Evolutionary conservation across 768 basidiomycete genomes (phyloP).

Genomic region (Erythrobasidium yunnanense): DNA sequence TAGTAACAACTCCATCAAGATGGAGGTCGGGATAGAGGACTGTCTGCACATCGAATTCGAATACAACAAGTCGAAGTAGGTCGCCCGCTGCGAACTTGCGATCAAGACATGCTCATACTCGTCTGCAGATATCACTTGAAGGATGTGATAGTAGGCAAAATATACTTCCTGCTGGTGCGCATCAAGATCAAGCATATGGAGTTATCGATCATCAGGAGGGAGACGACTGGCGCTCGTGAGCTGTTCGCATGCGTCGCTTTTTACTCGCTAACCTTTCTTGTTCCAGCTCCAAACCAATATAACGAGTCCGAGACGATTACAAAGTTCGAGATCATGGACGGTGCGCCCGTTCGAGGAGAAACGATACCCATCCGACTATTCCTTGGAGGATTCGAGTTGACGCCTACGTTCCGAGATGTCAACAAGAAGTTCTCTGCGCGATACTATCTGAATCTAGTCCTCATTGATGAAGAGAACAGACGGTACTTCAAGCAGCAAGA

Average conservation of each 20-base stretch:
- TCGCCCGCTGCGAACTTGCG: constrained; percentile 23
- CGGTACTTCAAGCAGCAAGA: constrained; percentile 97
- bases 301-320: constrained; percentile 99
- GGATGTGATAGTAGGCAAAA: constrained; percentile 98
- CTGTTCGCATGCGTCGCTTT: background rate
- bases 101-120: background rate
- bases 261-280: background rate
- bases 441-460: constrained; percentile 92
- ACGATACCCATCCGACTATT: constrained; percentile 96
- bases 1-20: constrained; percentile 94
- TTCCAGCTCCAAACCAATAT: constrained; percentile 82
- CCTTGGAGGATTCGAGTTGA: constrained; percentile 94
- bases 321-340: constrained; percentile 99
- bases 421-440: constrained; percentile 98
- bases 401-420: constrained; percentile 95
- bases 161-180: constrained; percentile 93
- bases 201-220: constrained; percentile 88
- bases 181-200: constrained; percentile 99
- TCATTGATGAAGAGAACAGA: constrained; percentile 96
- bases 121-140: constrained; percentile 80
- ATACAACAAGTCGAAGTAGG: constrained; percentile 98
- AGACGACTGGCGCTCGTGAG: constrained; percentile 70
- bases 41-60: constrained; percentile 98
- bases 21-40: constrained; percentile 99
- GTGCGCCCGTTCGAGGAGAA: constrained; percentile 92